A percentile compares a stretch with the other conserved stretches of the same genome.
Evolutionary conservation across 257 asterid genomes (phyloP).

Genomic region (Hygrophila difformis): DNA sequence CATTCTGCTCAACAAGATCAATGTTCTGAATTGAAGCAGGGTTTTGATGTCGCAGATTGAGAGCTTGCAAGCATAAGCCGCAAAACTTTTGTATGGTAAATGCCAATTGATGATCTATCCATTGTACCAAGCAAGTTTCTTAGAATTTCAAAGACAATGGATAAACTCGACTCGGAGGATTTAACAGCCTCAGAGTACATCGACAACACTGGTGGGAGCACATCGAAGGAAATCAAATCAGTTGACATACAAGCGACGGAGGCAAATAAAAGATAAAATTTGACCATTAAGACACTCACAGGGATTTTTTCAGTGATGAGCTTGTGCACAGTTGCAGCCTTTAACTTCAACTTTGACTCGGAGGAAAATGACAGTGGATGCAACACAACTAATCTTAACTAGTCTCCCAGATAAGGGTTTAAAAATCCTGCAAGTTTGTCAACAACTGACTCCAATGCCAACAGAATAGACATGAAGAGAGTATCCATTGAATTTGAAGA

Average conservation of each 20-base stretch:
- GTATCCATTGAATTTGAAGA: constrained; percentile 33
- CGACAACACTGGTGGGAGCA: constrained; percentile 62
- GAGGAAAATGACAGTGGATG: constrained; percentile 53
- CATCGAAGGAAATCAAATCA: constrained; percentile 20
- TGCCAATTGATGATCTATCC: constrained; percentile 67
- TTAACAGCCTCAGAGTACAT: constrained; percentile 51
- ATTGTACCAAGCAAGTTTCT: constrained; percentile 52
- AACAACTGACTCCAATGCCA: constrained; percentile 69
- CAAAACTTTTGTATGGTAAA: constrained; percentile 68
- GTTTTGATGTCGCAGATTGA: constrained; percentile 71
- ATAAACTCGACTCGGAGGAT: constrained; percentile 63
- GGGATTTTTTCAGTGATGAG: constrained; percentile 67
- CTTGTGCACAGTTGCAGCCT: constrained; percentile 66
- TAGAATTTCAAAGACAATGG: constrained; percentile 63
- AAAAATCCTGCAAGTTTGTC: constrained; percentile 75
- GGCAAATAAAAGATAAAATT: not conserved
- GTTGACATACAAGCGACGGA: too few species aligned
- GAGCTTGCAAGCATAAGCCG: constrained; percentile 79
- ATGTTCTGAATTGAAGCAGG: constrained; percentile 45
- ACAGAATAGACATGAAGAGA: constrained; percentile 47
- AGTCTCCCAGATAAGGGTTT: constrained; percentile 62
- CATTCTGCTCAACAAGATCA: constrained; percentile 59
- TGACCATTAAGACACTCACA: constrained; percentile 33
- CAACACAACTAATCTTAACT: constrained; percentile 56
- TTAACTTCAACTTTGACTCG: constrained; percentile 49